Conservation (phyloP, 768 basidiomycete species). For the Podaxis sp. region DNA sequence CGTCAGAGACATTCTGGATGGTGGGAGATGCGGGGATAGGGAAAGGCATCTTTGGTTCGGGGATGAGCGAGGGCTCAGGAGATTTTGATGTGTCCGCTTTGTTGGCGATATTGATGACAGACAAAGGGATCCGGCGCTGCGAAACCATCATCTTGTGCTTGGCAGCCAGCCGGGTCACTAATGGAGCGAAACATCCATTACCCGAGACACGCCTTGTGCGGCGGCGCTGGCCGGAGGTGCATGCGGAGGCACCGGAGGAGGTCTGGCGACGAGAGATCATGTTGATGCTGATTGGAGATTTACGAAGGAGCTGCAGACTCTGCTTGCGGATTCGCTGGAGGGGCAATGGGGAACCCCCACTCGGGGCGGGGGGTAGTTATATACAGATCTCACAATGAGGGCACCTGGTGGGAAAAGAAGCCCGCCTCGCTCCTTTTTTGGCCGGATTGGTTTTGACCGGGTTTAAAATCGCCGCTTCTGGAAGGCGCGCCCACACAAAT, state of each 20-base stretch:
- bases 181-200: conserved; percentile 2
- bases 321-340: conserved; percentile 2
- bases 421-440: not conserved
- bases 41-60: not conserved
- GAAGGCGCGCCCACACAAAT: conserved; percentile 4
- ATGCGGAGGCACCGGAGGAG: conserved; percentile 2
- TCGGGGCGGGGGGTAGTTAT: not conserved
- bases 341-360: not conserved
- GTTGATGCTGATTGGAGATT: not conserved
- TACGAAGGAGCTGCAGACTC: not conserved
- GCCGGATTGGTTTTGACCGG: conserved; percentile 10
- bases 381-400: conserved; percentile 3
- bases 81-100: not conserved
- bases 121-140: conserved; percentile 6
- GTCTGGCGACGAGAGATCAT: conserved; percentile 12
- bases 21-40: not conserved
- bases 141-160: conserved; percentile 8
- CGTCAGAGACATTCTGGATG: not conserved
- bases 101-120: conserved; percentile 6
- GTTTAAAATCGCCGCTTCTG: not conserved
- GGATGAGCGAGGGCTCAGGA: not conserved
- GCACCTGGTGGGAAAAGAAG: conserved; percentile 8
- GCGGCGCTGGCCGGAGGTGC: conserved; percentile 1
- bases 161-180: conserved; percentile 11
- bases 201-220: conserved; percentile 7